Conservation (phyloP, 257 asterid genomes). For the Schizonepeta tenuifolia region DNA sequence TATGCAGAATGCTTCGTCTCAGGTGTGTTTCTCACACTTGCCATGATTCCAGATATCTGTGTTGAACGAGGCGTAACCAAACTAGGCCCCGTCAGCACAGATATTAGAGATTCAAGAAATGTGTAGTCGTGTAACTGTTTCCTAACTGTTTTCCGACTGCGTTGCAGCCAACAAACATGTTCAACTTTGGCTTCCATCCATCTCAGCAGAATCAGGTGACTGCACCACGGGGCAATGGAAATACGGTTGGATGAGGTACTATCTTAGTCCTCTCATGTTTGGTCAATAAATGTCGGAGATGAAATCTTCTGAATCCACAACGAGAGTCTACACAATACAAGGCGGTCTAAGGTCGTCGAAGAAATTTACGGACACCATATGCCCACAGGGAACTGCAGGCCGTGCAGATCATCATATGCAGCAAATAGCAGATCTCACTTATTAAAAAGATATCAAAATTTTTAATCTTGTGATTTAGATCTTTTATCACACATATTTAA, state of each 20-base stretch:
- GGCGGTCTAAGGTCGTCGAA: background rate
- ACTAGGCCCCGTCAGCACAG: background rate
- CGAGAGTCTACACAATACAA: background rate
- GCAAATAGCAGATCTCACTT: background rate
- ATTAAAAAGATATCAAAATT: background rate
- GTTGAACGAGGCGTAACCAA: background rate
- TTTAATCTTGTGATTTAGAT: constrained; percentile 1
- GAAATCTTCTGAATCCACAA: constrained; percentile 12
- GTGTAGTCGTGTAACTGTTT: background rate
- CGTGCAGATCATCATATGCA: background rate
- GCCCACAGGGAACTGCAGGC: background rate
- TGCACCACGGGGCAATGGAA: constrained; percentile 43
- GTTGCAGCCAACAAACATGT: constrained; percentile 59
- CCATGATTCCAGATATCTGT: background rate
- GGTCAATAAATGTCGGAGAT: background rate
- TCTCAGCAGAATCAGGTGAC: constrained; percentile 45
- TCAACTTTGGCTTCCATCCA: constrained; percentile 53
- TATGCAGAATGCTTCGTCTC: constrained; percentile 50
- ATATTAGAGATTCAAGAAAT: background rate
- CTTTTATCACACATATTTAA: background rate
- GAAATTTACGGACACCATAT: background rate
- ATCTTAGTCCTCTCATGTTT: background rate
- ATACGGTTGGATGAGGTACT: constrained; percentile 41
- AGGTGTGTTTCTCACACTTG: constrained; percentile 43
- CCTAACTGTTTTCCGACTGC: background rate